Conservation (phyloP, 257 asterid genomes). For the Jacaranda mimosifolia region DNA sequence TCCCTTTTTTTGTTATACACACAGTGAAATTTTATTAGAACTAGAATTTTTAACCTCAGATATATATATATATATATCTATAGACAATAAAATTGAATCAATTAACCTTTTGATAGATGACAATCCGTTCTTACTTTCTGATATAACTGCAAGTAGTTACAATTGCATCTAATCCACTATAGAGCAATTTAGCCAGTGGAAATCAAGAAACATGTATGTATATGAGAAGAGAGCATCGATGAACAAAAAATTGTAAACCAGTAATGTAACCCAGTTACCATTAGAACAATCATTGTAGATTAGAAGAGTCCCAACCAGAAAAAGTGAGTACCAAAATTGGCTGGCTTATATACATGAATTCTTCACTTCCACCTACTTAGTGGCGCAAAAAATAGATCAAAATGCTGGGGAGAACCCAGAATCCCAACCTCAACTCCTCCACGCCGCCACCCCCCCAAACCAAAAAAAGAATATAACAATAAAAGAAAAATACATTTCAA, state of each 20-base stretch:
- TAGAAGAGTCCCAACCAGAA: not conserved
- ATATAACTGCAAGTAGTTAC: no score
- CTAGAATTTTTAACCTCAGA: no score
- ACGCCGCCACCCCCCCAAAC: no score
- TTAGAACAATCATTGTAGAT: not conserved
- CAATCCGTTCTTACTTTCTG: no score
- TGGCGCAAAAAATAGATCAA: not conserved
- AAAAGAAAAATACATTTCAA: not conserved
- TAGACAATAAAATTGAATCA: no score
- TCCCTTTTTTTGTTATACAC: no score
- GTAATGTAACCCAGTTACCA: not conserved
- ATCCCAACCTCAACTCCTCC: no score
- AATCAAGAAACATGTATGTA: not conserved
- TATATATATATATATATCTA: no score
- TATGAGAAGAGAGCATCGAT: not conserved
- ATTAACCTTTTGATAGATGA: no score
- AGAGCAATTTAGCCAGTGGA: no score
- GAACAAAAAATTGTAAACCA: not conserved
- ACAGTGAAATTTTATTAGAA: no score
- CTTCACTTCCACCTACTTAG: slow-evolving; percentile 3
- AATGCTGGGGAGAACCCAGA: not conserved
- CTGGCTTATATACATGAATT: slow-evolving; percentile 24
- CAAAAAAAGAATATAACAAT: not conserved
- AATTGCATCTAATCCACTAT: no score
- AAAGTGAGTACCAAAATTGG: slow-evolving; percentile 27